phyloP scores from a whole-genome alignment of 2,329 filamentous ascomycete species.

The Dactylella cylindrospora region DNA sequence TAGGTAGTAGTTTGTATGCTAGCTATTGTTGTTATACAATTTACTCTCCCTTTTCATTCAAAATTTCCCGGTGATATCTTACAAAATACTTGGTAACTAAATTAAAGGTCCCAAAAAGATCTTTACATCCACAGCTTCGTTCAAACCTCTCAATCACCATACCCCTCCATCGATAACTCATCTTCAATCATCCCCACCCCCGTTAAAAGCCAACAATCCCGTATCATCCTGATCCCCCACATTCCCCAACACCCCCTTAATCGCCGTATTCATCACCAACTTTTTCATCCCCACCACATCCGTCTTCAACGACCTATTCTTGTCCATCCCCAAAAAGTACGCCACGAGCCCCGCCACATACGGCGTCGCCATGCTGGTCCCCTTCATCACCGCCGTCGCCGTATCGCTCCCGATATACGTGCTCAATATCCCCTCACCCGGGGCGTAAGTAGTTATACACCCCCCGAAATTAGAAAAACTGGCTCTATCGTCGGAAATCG shows the following conservation, averaged over 20 bases:
- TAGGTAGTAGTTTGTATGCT: too few species aligned
- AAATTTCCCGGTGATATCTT: too few species aligned
- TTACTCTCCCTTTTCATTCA: too few species aligned
- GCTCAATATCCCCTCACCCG: constrained; percentile 59
- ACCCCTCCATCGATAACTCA: too few species aligned
- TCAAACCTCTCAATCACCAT: neutral
- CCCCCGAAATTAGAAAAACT: constrained; percentile 55
- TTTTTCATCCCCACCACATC: constrained; percentile 34
- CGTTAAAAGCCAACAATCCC: constrained; percentile 32
- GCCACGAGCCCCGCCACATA: constrained; percentile 69
- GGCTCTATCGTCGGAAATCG: constrained; percentile 51
- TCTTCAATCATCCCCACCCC: too few species aligned
- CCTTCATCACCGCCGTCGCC: constrained; percentile 57
- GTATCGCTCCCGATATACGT: constrained; percentile 57
- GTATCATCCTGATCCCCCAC: constrained; percentile 9
- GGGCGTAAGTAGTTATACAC: constrained; percentile 62
- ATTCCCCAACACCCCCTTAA: constrained; percentile 10
- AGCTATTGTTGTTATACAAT: too few species aligned
- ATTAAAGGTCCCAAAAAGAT: too few species aligned
- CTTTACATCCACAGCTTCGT: neutral
- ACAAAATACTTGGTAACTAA: neutral
- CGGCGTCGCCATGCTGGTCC: constrained; percentile 62
- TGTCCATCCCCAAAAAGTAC: constrained; percentile 56
- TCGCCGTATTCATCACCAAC: constrained; percentile 22
- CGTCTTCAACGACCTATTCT: constrained; percentile 19